Base-by-base conservation (phyloP, 2,329 filamentous ascomycete species). In the Diaporthe velutina region DNA sequence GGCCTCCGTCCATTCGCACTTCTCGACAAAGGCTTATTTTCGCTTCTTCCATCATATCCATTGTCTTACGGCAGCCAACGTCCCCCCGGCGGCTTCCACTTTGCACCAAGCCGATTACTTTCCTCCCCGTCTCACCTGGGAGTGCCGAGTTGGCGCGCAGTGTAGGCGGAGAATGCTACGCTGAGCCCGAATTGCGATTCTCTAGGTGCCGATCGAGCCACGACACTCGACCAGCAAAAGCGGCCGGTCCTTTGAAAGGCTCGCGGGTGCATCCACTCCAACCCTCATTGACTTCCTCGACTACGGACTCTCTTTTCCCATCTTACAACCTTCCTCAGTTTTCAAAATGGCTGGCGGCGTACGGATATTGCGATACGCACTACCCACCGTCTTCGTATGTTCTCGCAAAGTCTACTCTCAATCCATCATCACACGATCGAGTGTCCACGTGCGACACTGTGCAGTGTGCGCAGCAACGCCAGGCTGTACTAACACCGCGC, bases 361-460 rank as follows among this genome's bases (percentile, higher is more conserved):
- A 79, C 92, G 94, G 85, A 95, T 95, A 81, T 86, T 92, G 88
- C 90, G 91, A 88, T 93, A 92, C 85, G 89, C 98, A 83, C 89
- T 97, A 82, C 92, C 98, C 81, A 94, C 95, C 75, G 90, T 95
- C 81, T 93, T 98, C 82, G 96, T 98, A 90, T 82, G 93, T 88
- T 58, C 50, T 70, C 75, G 48, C 40, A 48, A 28, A 54, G 13
- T 12, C 42, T 28, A 28, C n/a, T 42, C 28, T 61, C 42, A 70
- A 52, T 58, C 58, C 73, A 78, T 72, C 73, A 78, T 72, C 76
- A 52, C 40, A 25, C 71, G 70, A 78, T 75, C 77, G 74, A 30
- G 75, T 77, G 50, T 77, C 50, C 30, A 38, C 28, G 52, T 33
- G 71, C 19, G 45, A 40, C 45, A 70, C 76, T 33, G 30, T 25